Evolutionary conservation across 768 basidiomycete species (phyloP).

Genomic region (Dioszegia hungarica): DNA sequence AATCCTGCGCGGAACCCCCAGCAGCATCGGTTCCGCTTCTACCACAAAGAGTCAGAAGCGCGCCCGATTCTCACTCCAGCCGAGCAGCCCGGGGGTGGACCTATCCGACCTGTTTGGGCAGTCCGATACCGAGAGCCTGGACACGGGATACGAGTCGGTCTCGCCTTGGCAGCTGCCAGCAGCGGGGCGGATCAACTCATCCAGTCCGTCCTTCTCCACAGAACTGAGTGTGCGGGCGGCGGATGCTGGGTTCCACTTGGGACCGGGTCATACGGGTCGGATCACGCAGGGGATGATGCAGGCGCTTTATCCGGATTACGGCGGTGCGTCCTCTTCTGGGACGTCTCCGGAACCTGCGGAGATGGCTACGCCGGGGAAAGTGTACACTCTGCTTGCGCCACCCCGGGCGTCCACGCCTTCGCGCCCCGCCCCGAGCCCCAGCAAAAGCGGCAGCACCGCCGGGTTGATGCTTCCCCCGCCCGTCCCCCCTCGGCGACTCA

Average conservation of each 20-base stretch:
- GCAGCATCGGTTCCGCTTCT: conserved; percentile 3
- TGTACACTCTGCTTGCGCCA: conserved; percentile 17
- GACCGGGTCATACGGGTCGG: conserved; percentile 28
- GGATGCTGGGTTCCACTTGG: conserved; percentile 25
- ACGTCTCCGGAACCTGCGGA: neutral
- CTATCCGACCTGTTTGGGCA: conserved; percentile 8
- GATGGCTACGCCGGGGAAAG: neutral
- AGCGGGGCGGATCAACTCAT: neutral
- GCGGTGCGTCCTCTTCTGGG: neutral
- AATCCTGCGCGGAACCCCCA: conserved; percentile 13
- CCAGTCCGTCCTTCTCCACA: conserved; percentile 12
- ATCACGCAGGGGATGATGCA: conserved; percentile 17
- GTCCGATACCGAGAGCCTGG: conserved; percentile 3
- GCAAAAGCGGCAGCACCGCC: neutral
- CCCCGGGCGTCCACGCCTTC: conserved; percentile 8
- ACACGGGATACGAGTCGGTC: neutral
- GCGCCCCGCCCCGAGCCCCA: neutral
- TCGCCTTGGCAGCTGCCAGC: conserved; percentile 1
- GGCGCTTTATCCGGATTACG: conserved; percentile 11
- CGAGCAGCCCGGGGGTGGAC: conserved; percentile 1
- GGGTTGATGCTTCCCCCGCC: conserved; percentile 34
- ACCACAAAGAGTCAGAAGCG: conserved; percentile 12
- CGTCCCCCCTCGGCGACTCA: conserved; percentile 13
- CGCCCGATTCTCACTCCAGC: conserved; percentile 28
- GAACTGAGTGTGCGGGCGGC: conserved; percentile 25